phyloP scores from a whole-genome alignment of 2,329 filamentous ascomycete species.

The Scedosporium dehoogii region DNA sequence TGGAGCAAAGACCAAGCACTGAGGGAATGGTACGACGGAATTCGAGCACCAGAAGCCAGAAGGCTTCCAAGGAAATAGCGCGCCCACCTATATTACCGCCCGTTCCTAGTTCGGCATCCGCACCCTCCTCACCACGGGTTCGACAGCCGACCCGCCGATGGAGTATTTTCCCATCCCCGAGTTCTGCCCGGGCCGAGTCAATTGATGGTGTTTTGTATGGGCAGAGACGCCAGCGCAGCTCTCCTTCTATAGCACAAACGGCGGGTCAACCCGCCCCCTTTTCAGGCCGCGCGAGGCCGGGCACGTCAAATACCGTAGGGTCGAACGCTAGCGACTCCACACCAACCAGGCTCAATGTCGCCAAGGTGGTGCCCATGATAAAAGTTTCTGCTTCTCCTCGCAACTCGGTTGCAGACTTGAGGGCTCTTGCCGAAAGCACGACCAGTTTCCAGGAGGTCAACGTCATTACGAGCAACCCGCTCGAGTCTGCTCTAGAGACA shows the following conservation, averaged over 20 bases:
- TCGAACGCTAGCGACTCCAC: background rate
- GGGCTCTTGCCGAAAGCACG: background rate
- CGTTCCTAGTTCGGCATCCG: background rate
- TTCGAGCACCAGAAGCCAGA: background rate
- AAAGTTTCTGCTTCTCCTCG: background rate
- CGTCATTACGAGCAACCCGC: constrained; percentile 4
- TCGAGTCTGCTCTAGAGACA: background rate
- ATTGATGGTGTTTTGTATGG: constrained; percentile 4
- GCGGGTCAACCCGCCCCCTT: background rate
- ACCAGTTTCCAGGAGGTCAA: background rate
- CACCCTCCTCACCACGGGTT: background rate
- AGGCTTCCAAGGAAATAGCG: background rate
- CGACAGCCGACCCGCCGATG: constrained; percentile 1
- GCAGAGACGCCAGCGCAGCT: background rate
- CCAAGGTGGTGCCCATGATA: constrained; percentile 7
- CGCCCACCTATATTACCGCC: background rate
- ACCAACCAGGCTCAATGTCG: constrained; percentile 6
- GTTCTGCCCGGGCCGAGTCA: background rate
- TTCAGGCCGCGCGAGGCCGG: background rate
- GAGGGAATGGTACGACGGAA: background rate
- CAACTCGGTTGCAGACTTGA: background rate
- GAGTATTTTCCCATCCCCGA: background rate
- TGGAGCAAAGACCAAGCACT: background rate
- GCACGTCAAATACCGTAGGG: background rate
- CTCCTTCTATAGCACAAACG: background rate